Evolutionary conservation across 2,329 filamentous ascomycete species (phyloP).

Genomic region (Microdochium bolleyi): DNA sequence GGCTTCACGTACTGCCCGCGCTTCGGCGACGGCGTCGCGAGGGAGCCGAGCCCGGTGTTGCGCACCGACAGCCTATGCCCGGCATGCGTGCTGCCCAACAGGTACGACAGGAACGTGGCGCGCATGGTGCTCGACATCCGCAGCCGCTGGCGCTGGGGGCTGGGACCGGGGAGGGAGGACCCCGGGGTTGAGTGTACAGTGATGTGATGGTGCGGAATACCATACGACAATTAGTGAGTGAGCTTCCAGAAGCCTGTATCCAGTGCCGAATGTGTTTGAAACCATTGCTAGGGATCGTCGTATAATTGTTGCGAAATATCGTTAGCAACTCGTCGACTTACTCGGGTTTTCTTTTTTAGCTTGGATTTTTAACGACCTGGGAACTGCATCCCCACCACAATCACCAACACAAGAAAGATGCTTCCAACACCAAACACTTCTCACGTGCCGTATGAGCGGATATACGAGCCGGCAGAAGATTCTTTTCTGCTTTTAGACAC

Average conservation of each 20-base stretch:
- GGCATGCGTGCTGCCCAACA: conserved; percentile 22
- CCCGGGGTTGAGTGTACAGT: conserved; percentile 29
- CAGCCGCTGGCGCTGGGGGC: conserved; percentile 37
- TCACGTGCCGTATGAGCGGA: conserved; percentile 78
- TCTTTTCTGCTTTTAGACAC: conserved; percentile 92
- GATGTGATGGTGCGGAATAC: conserved; percentile 26
- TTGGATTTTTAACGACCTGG: background rate
- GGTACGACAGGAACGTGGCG: conserved; percentile 38
- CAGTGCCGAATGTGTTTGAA: too few relatives aligned
- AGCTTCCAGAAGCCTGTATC: too few relatives aligned
- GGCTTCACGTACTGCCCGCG: conserved; percentile 40
- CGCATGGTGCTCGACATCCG: conserved; percentile 36
- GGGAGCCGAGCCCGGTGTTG: conserved; percentile 24
- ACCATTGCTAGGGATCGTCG: too few relatives aligned
- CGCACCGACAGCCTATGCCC: conserved; percentile 21
- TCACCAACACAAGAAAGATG: conserved; percentile 40
- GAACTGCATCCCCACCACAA: background rate
- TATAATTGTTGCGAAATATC: too few relatives aligned
- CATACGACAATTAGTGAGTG: too few relatives aligned
- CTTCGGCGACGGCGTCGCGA: conserved; percentile 29
- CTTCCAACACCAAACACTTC: conserved; percentile 89
- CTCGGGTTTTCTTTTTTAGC: background rate
- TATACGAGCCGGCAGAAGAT: conserved; percentile 95
- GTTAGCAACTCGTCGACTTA: too few relatives aligned
- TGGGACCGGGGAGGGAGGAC: conserved; percentile 30